Evolutionary conservation across 345 rosid species (phyloP).

Genomic region (Clarkia xantiana): DNA sequence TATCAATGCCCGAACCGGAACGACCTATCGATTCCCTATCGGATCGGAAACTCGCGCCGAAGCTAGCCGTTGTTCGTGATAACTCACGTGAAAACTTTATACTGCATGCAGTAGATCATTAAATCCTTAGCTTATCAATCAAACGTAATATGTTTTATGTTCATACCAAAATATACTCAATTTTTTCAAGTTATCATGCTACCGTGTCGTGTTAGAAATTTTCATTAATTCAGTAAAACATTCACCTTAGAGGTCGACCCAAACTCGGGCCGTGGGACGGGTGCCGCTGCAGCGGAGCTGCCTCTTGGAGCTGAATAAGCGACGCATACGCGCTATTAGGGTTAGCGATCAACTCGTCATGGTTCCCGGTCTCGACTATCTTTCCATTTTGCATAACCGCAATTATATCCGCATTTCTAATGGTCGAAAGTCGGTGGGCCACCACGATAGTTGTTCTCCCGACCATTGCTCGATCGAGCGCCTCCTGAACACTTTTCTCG

Average conservation of each 20-base stretch:
- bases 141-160: too few species aligned
- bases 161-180: too few species aligned
- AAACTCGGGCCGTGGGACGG: constrained; percentile 41
- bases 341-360: constrained; percentile 62
- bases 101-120: constrained; percentile 14
- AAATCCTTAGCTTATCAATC: not conserved
- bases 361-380: constrained; percentile 82
- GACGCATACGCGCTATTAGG: constrained; percentile 54
- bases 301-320: constrained; percentile 73
- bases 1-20: constrained; percentile 27
- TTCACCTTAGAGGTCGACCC: constrained; percentile 54
- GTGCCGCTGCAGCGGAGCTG: constrained; percentile 42
- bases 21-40: constrained; percentile 62
- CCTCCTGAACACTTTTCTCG: constrained; percentile 90
- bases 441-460: constrained; percentile 87
- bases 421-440: constrained; percentile 86
- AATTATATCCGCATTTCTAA: constrained; percentile 77
- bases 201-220: not conserved
- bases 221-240: not conserved
- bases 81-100: constrained; percentile 46
- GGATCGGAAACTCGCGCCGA: constrained; percentile 60
- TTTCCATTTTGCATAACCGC: constrained; percentile 71
- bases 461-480: constrained; percentile 82
- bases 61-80: constrained; percentile 51
- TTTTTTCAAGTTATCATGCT: too few species aligned